Percentiles rank a stretch among this genome's conserved stretches.
These are phyloP conservation scores for Penicillium sp. DNA, from an alignment of 2,329 filamentous ascomycete genomes.

Conservation along the genomic window DNA sequence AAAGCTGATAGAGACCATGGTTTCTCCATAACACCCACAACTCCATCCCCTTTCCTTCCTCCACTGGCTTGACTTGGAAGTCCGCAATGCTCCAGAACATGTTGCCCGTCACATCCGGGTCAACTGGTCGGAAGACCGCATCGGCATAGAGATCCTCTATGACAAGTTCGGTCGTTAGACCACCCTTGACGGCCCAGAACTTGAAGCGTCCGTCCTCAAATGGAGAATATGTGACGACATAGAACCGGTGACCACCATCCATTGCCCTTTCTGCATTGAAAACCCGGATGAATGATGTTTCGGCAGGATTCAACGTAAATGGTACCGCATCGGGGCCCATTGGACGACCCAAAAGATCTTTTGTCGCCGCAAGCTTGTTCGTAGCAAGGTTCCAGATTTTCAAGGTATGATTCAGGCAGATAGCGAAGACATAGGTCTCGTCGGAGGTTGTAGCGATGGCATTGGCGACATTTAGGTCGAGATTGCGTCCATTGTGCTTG, in stretches of 20 bases:
- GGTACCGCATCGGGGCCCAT: slow-evolving; percentile 69
- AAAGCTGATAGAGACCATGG: slow-evolving; percentile 75
- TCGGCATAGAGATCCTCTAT: slow-evolving; percentile 73
- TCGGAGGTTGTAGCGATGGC: slow-evolving; percentile 52
- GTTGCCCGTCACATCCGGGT: slow-evolving; percentile 63
- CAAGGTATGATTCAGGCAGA: slow-evolving; percentile 86
- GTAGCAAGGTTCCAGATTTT: slow-evolving; percentile 87
- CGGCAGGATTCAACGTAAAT: slow-evolving; percentile 77
- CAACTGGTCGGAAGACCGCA: slow-evolving; percentile 66
- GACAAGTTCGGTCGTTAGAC: slow-evolving; percentile 59
- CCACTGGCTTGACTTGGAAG: slow-evolving; percentile 64
- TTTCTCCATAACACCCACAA: slow-evolving; percentile 85
- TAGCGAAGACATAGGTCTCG: slow-evolving; percentile 66
- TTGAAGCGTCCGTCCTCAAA: slow-evolving; percentile 89
- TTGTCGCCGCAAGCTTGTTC: slow-evolving; percentile 74
- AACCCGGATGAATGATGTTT: slow-evolving; percentile 75
- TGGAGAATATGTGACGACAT: slow-evolving; percentile 83
- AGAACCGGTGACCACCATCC: slow-evolving; percentile 56
- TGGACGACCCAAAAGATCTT: slow-evolving; percentile 74
- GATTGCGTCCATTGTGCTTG: slow-evolving; percentile 45
- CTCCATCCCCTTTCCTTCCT: slow-evolving; percentile 60
- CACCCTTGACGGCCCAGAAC: slow-evolving; percentile 78
- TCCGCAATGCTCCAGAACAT: slow-evolving; percentile 81
- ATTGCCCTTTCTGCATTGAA: slow-evolving; percentile 60
- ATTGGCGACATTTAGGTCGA: slow-evolving; percentile 50